Conservation (phyloP, 306 rosid species). For the Luffa acutangula region DNA sequence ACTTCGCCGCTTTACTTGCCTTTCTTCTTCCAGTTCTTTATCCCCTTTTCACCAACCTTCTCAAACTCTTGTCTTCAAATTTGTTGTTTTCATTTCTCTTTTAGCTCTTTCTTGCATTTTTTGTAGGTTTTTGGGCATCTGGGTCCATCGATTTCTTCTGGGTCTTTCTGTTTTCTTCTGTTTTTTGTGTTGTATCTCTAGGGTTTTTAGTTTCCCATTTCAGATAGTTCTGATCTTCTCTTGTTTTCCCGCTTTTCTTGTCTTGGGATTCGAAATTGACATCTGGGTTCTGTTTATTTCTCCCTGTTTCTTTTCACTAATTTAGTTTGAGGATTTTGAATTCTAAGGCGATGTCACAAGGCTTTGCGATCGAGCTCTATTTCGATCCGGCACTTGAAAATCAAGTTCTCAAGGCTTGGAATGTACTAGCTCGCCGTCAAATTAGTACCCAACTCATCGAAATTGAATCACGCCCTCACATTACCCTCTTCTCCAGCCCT, state of each 20-base stretch:
- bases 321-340: neutral
- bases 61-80: neutral
- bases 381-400: conserved; percentile 91
- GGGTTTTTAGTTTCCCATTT: neutral
- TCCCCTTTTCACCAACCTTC: neutral
- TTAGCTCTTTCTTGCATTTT: neutral
- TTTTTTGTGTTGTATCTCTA: neutral
- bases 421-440: conserved; percentile 81
- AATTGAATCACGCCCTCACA: conserved; percentile 91
- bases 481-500: conserved; percentile 67
- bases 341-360: conserved; percentile 51
- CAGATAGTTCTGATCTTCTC: neutral
- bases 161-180: neutral
- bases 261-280: neutral
- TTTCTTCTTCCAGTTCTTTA: neutral
- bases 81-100: conserved; percentile 1
- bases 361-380: conserved; percentile 85
- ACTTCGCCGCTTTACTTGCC: conserved; percentile 21
- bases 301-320: neutral
- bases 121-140: neutral
- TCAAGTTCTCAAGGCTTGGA: conserved; percentile 94
- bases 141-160: conserved; percentile 7
- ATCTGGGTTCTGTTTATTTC: conserved; percentile 18
- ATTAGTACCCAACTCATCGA: conserved; percentile 81
- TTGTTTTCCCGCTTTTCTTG: neutral